Evolutionary conservation across 805 yeast genomes (phyloP).

Genomic region (Dipodascus geniculatus): DNA sequence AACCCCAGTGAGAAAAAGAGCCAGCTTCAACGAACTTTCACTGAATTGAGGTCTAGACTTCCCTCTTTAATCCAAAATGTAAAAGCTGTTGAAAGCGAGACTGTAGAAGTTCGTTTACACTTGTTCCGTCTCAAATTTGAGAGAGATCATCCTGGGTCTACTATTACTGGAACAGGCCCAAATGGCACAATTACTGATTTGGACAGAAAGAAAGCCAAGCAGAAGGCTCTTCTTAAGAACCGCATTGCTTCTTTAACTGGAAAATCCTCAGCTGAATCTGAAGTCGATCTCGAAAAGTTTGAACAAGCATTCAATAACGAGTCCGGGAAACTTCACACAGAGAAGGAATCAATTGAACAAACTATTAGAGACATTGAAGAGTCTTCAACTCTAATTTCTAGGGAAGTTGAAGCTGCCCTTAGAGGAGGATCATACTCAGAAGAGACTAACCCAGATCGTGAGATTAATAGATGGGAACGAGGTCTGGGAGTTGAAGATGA

Average conservation of each 20-base stretch:
- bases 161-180: slow-evolving; percentile 74
- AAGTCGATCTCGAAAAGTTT: slow-evolving; percentile 36
- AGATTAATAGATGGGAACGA: slow-evolving; percentile 51
- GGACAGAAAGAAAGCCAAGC: slow-evolving; percentile 69
- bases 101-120: slow-evolving; percentile 54
- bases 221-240: slow-evolving; percentile 66
- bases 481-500: slow-evolving; percentile 68
- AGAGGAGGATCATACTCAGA: slow-evolving; percentile 33
- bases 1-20: slow-evolving; percentile 28
- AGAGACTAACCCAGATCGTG: neutral
- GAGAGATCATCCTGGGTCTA: slow-evolving; percentile 55
- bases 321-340: slow-evolving; percentile 53
- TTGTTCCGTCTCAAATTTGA: slow-evolving; percentile 43
- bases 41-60: slow-evolving; percentile 51
- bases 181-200: slow-evolving; percentile 76
- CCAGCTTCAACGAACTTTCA: slow-evolving; percentile 45
- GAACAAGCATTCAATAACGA: slow-evolving; percentile 29
- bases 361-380: slow-evolving; percentile 40
- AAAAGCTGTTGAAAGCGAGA: slow-evolving; percentile 50
- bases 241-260: slow-evolving; percentile 93
- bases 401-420: slow-evolving; percentile 25
- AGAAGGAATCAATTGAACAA: slow-evolving; percentile 57
- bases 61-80: slow-evolving; percentile 61
- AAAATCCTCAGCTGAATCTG: slow-evolving; percentile 35
- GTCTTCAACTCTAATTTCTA: slow-evolving; percentile 29